A percentile compares a stretch with the other conserved stretches of the same genome.
phyloP scores from a whole-genome alignment of 1,284 basidiomycete species.

The Malassezia equina region DNA sequence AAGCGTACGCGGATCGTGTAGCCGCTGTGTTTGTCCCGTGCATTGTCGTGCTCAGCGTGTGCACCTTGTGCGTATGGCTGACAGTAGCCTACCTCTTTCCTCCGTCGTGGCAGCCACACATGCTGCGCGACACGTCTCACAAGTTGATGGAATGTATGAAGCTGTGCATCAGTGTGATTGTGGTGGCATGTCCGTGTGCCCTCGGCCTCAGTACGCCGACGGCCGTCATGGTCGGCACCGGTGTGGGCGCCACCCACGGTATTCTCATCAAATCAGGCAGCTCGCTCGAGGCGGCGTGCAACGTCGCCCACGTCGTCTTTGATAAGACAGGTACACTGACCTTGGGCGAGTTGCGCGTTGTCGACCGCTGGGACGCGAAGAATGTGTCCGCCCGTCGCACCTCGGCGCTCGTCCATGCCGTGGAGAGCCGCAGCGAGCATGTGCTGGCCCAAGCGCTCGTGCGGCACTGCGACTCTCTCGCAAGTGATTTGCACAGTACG shows the following conservation, averaged over 20 bases:
- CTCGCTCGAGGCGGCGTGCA: slow-evolving; percentile 79
- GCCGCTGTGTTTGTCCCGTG: slow-evolving; percentile 91
- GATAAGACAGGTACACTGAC: slow-evolving; percentile 99
- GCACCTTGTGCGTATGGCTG: slow-evolving; percentile 82
- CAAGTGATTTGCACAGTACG: not conserved
- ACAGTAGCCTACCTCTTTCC: slow-evolving; percentile 58
- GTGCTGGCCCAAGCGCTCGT: slow-evolving; percentile 88
- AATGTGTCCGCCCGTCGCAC: not conserved
- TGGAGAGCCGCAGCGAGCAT: slow-evolving; percentile 87
- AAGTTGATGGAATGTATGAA: slow-evolving; percentile 87
- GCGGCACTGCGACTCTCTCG: slow-evolving; percentile 56
- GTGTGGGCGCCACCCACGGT: slow-evolving; percentile 89
- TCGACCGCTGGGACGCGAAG: not conserved
- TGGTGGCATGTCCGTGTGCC: slow-evolving; percentile 96
- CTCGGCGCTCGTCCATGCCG: slow-evolving; percentile 59
- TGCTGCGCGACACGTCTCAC: slow-evolving; percentile 71
- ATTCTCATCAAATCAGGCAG: slow-evolving; percentile 95
- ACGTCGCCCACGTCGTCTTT: slow-evolving; percentile 69
- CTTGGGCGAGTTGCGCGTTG: slow-evolving; percentile 53
- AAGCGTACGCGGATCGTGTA: slow-evolving; percentile 86
- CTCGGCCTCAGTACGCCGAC: slow-evolving; percentile 92
- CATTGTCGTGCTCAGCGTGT: slow-evolving; percentile 68
- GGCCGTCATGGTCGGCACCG: slow-evolving; percentile 98
- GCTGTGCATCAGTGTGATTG: slow-evolving; percentile 93
- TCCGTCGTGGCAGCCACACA: slow-evolving; percentile 59